Evolutionary conservation across 441 rosid species (phyloP), one percentile per base, ranked within the genome.

Genomic region (Aquilaria agallochum): DNA sequence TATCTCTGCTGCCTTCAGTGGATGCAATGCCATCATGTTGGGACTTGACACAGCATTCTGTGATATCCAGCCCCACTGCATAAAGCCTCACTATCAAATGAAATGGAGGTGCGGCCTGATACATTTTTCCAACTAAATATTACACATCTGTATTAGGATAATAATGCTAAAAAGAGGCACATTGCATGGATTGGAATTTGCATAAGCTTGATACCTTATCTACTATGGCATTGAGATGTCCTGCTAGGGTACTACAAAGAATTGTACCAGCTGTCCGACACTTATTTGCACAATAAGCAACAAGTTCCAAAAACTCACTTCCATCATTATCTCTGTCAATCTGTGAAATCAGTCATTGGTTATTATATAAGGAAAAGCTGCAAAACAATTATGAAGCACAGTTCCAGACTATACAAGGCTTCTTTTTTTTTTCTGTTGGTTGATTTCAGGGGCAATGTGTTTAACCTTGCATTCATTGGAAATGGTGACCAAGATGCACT

Each of bases 221-320:
- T 53, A 82, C 85, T 59, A 85, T 70, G 65, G 62, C 68, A 58
- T 77, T 79, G 46, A 95, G 66, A 49, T 68, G 74, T 63, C 68
- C 74, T 63, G 96, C 88, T 74, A 88, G 61, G 55, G 75, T 69
- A 72, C 67, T 66, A 70, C 74, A 69, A 70, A 78, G 68, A 61
- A 13, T 36, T 68, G 71, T 46, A 60, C 80, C 67, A 31, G 77
- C 75, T 56, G 75, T 59, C 54, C 72, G 87, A 79, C 87, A 81
- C 74, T 83, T 80, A 69, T 73, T 70, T 65, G 93, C 90, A 77
- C 91, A 83, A 71, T 86, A 92, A 68, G 89, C 77, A 53, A 85
- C 81, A 45, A 90, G 80, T 66, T 85, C 93, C 65, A 81, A 58
- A 72, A 90, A 82, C 66, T 81, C 88, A 61, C 65, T 52, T 63